Evolutionary conservation across 106 monocot species (phyloP).

Genomic region (Phalaenopsis aphrodite): DNA sequence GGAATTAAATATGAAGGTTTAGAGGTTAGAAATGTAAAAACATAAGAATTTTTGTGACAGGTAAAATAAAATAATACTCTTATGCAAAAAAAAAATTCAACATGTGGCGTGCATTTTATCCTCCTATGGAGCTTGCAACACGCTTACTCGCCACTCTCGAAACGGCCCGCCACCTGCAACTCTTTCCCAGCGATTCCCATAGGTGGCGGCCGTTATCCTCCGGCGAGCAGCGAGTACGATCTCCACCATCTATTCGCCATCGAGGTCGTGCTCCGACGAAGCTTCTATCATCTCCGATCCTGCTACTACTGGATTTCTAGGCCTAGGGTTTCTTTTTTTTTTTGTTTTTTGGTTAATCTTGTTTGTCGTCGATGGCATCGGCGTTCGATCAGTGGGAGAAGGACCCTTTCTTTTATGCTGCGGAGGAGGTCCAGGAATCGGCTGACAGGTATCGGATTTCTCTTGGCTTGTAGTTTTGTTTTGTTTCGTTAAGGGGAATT

Average conservation of each 20-base stretch:
- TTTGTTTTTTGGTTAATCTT: background rate
- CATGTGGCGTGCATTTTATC: too few relatives aligned
- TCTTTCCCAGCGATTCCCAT: background rate
- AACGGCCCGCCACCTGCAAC: background rate
- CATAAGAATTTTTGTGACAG: too few relatives aligned
- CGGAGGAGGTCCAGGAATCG: constrained; percentile 76
- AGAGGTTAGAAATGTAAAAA: too few relatives aligned
- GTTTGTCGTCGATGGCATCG: constrained; percentile 31
- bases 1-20: too few relatives aligned
- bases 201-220: background rate
- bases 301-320: background rate
- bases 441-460: constrained; percentile 36
- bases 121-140: too few relatives aligned
- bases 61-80: too few relatives aligned
- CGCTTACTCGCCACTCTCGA: background rate
- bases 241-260: background rate
- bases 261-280: too few relatives aligned
- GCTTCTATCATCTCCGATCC: background rate
- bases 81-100: too few relatives aligned
- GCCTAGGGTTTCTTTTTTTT: background rate
- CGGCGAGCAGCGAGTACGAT: background rate
- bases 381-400: constrained; percentile 65
- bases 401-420: constrained; percentile 64
- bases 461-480: background rate
- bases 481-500: background rate